Evolutionary conservation across 2,329 filamentous ascomycete genomes (phyloP).

Genomic region (Sporothrix dimorphospora): DNA sequence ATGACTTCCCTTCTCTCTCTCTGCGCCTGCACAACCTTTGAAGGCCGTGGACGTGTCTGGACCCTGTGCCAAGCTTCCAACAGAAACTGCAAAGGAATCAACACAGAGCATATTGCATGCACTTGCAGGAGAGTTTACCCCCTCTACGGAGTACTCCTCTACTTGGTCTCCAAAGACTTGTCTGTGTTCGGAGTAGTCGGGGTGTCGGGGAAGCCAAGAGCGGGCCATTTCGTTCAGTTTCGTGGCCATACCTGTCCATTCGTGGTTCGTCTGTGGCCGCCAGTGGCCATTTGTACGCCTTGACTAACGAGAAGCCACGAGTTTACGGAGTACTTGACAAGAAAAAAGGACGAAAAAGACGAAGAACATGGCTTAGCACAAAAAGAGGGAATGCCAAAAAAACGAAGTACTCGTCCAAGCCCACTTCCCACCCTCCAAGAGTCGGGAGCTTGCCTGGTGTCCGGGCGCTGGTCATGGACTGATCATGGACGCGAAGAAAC

Average conservation of each 20-base stretch:
- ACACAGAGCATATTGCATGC: not conserved
- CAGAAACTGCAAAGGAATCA: not conserved
- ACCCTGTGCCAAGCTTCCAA: slow-evolving; percentile 13
- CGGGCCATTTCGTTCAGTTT: not conserved
- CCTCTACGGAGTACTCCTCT: not conserved
- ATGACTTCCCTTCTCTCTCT: not conserved
- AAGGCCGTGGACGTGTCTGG: slow-evolving; percentile 12
- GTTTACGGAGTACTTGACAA: no score
- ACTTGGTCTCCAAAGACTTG: slow-evolving; percentile 17
- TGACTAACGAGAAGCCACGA: not conserved
- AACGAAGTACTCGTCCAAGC: slow-evolving; percentile 1
- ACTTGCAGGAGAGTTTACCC: no score
- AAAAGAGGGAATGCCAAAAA: not conserved
- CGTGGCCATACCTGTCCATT: not conserved
- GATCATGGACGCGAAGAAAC: not conserved
- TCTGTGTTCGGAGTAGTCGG: slow-evolving; percentile 7
- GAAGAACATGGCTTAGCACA: not conserved
- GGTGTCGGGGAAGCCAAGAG: slow-evolving; percentile 13
- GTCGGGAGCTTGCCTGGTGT: slow-evolving; percentile 20
- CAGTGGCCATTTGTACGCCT: not conserved
- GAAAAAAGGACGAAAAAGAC: not conserved
- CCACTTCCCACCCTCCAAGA: not conserved
- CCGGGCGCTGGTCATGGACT: not conserved
- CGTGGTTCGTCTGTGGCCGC: not conserved
- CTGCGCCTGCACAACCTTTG: not conserved